Conservation (phyloP, 1,284 basidiomycete species). For the Marasmius oreades region DNA sequence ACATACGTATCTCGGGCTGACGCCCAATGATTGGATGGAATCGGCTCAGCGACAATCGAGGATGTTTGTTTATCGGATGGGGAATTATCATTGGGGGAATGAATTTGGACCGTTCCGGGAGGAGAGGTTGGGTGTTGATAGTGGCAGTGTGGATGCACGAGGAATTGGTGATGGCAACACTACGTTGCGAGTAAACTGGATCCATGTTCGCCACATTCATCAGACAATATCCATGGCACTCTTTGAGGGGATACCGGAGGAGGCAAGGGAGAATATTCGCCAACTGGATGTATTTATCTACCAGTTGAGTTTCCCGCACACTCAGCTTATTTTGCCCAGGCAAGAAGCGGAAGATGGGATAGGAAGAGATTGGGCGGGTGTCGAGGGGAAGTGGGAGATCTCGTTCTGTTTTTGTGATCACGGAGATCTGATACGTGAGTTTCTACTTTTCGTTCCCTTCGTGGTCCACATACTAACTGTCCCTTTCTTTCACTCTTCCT, state of each 20-base stretch:
- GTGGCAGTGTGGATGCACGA: too few relatives aligned
- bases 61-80: constrained; percentile 56
- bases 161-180: constrained; percentile 25
- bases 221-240: constrained; percentile 53
- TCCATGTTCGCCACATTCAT: constrained; percentile 52
- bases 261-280: constrained; percentile 22
- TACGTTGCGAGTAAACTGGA: constrained; percentile 52
- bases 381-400: constrained; percentile 56
- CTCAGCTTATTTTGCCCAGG: constrained; percentile 44
- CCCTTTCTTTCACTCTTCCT: constrained; percentile 13
- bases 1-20: constrained; percentile 55
- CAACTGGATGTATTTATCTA: constrained; percentile 30
- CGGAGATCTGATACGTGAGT: constrained; percentile 54
- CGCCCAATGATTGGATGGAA: constrained; percentile 33
- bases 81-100: constrained; percentile 47
- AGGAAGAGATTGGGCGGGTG: constrained; percentile 62
- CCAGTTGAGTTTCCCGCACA: constrained; percentile 51
- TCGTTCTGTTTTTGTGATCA: constrained; percentile 70
- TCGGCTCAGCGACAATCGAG: constrained; percentile 37
- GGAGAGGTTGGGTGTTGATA: too few relatives aligned
- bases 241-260: constrained; percentile 30
- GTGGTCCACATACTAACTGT: constrained; percentile 1
- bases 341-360: constrained; percentile 32
- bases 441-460: constrained; percentile 2
- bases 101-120: constrained; percentile 54